Evolutionary conservation across 2,329 filamentous ascomycete genomes (phyloP).

Genomic region (Epichloe brachyelytri): DNA sequence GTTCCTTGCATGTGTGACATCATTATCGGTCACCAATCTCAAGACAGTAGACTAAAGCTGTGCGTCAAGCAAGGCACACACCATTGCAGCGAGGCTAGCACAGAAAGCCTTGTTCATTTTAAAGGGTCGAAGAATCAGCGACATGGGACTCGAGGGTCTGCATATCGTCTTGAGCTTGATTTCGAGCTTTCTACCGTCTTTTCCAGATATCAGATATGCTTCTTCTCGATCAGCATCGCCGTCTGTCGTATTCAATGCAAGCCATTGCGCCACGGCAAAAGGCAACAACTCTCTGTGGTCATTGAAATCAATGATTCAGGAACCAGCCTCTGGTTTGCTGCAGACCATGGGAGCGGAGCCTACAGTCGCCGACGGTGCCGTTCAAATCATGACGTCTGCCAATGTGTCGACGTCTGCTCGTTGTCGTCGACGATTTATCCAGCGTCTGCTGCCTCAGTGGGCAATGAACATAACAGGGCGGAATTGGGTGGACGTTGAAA

Average conservation of each 20-base stretch:
- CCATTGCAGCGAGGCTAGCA: background rate
- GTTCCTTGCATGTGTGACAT: constrained; percentile 11
- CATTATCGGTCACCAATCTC: constrained; percentile 2
- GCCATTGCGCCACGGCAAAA: background rate
- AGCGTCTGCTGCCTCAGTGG: background rate
- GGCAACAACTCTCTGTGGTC: background rate
- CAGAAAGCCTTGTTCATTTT: background rate
- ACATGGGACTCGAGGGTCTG: background rate
- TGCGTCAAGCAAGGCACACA: background rate
- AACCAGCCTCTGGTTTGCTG: background rate
- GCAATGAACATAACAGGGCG: too few species aligned
- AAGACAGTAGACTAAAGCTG: background rate
- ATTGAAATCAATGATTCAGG: background rate
- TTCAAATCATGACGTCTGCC: background rate
- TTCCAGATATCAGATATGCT: background rate
- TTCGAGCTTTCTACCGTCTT: background rate
- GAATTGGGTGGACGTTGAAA: too few species aligned
- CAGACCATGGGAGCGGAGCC: background rate
- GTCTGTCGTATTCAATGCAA: background rate
- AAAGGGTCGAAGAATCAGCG: background rate
- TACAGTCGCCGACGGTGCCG: background rate
- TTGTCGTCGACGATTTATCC: background rate
- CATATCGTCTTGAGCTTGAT: background rate
- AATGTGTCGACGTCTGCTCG: background rate
- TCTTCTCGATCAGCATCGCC: background rate